Evolutionary conservation across 345 rosid species (phyloP), one percentile per base, ranked within the genome.

Genomic region (Fremontodendron californicum): DNA sequence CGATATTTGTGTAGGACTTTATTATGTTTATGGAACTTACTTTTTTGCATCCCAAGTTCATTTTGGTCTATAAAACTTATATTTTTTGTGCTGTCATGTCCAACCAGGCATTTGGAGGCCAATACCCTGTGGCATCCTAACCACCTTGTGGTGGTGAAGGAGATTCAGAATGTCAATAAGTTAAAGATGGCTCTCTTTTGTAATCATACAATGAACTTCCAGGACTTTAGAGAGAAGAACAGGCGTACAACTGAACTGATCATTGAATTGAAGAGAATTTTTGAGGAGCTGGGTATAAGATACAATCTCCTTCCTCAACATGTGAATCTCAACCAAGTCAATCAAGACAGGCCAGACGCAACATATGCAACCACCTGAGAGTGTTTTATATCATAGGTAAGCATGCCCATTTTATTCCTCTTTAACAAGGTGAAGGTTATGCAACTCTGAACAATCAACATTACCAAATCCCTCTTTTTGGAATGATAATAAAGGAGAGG

Each of bases 201-300:
- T 40, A 61, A 12, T 10, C 94, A 89, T 80, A 88, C 80, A 2
- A 83, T 89, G 65, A 92, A 85, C 78, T 90, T 90, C 78, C 97
- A 92, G 61, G 79, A 86, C 3, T 86, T 21, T 0, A 78, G 27
- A 27, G 92, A 87, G 88, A 92, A 85, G 86, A 85, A 69, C 81
- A n/a, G 62, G 21, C 83, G 94, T 48, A 87, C 85, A 80, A 87
- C 87, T 25, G 86, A 77, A 21, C 82, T 90, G 13, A 54, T 88
- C 6, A 29, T 87, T 18, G 90, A 85, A 37, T 4, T 92, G 23
- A 90, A 83, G 86, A 52, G 23, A 43, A 87, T 88, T 1, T 86
- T 89, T 9, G 90, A 92, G 68, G 90, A 85, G 42, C 81, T 92
- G 57, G 76, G 85, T 40, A 77, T 88, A 23, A 82, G 82, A 42